Conservation (phyloP, 2,329 filamentous ascomycete species). For the Sordariomycetes sp. region DNA sequence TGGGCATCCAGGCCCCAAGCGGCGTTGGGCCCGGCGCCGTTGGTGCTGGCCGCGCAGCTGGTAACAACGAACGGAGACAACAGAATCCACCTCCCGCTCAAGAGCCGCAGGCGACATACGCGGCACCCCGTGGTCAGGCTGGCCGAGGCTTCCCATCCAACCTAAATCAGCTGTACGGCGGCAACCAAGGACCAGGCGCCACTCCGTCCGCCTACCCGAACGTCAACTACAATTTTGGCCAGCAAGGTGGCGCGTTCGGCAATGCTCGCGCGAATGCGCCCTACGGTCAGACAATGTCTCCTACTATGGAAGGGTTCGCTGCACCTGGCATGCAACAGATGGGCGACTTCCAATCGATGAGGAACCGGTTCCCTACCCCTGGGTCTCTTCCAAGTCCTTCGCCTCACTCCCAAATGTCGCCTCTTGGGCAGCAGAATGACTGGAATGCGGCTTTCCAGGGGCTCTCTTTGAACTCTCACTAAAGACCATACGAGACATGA, state of each 20-base stretch:
- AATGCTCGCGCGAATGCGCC: constrained; percentile 18
- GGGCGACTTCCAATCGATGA: constrained; percentile 35
- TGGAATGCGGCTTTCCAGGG: constrained; percentile 61
- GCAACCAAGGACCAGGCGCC: background rate
- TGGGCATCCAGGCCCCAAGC: constrained; percentile 62
- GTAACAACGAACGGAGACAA: constrained; percentile 34
- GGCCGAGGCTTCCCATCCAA: constrained; percentile 27
- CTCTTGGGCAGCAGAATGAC: constrained; percentile 40
- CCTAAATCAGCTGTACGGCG: constrained; percentile 22
- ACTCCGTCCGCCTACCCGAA: constrained; percentile 20
- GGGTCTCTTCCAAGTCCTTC: constrained; percentile 23
- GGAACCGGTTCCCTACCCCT: constrained; percentile 35
- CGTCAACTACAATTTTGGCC: constrained; percentile 24
- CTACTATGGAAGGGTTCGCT: constrained; percentile 18
- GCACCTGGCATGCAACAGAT: constrained; percentile 22
- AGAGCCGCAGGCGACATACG: constrained; percentile 22
- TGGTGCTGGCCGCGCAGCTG: constrained; percentile 40
- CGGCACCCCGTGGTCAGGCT: constrained; percentile 10
- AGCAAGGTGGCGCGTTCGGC: constrained; percentile 18
- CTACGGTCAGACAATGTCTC: constrained; percentile 17
- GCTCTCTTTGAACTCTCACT: constrained; percentile 60
- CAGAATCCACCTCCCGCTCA: constrained; percentile 21
- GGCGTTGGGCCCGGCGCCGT: constrained; percentile 58
- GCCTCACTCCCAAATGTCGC: constrained; percentile 26
- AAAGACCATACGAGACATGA: too few relatives aligned